Percentiles rank a stretch among this genome's conserved stretches.
These are phyloP conservation scores for Galerina marginata DNA, from an alignment of 768 basidiomycete genomes.

Conservation along the genomic window DNA sequence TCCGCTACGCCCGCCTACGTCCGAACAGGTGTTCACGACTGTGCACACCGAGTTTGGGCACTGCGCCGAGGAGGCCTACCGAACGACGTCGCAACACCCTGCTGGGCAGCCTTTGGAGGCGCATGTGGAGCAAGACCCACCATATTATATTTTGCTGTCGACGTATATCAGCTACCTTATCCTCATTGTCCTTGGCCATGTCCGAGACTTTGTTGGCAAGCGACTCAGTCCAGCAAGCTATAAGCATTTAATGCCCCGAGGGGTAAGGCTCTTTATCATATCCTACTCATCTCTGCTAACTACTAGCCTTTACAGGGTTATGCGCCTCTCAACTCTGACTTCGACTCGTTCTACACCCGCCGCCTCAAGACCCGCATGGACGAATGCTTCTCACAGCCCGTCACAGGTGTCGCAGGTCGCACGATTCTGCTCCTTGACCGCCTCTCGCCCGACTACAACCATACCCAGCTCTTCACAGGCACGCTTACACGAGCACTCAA, in stretches of 20 bases:
- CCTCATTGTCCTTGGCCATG: constrained; percentile 89
- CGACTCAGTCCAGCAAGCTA: constrained; percentile 71
- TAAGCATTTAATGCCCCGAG: constrained; percentile 79
- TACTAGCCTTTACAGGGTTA: constrained; percentile 69
- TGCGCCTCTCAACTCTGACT: constrained; percentile 95
- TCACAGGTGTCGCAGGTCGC: constrained; percentile 94
- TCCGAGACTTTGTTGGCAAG: constrained; percentile 96
- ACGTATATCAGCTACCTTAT: constrained; percentile 95
- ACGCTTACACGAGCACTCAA: constrained; percentile 88
- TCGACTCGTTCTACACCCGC: constrained; percentile 99
- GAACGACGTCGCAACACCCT: constrained; percentile 70
- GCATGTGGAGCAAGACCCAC: constrained; percentile 81
- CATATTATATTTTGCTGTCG: constrained; percentile 89
- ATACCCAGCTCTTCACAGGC: constrained; percentile 78
- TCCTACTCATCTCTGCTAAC: constrained; percentile 8
- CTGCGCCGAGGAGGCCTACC: constrained; percentile 76
- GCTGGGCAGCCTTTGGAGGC: constrained; percentile 52
- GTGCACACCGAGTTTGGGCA: constrained; percentile 94
- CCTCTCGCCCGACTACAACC: constrained; percentile 80
- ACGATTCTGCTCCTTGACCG: constrained; percentile 89
- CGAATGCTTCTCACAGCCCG: constrained; percentile 92
- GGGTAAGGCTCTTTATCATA: constrained; percentile 59
- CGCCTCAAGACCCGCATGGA: constrained; percentile 93
- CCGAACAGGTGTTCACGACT: constrained; percentile 77
- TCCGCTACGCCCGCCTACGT: constrained; percentile 75